Evolutionary conservation across 1,139 yeast species (phyloP), one percentile per base, ranked within the genome.

Genomic region (Pichia sp.): DNA sequence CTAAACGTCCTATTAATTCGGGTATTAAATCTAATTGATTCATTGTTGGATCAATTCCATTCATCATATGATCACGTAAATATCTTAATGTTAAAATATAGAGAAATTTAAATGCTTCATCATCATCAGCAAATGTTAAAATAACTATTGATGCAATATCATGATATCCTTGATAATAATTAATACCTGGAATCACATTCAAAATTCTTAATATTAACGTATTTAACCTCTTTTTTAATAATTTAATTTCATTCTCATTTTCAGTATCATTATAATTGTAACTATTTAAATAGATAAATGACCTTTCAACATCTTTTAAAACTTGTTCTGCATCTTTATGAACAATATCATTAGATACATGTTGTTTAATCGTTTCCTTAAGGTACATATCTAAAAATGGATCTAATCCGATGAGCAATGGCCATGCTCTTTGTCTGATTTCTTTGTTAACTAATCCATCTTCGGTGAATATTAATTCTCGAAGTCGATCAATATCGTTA

Each of bases 151-250:
- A 76, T 2, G 89, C 90, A 36, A 90, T 71, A 61, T 92, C 97
- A 66, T 92, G 97, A 62, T 77, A 88, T 0, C 98, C 98, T 66
- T 92, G 98, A 63, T 88, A 92, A 65, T 92, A 92, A 51, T 78
- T 71, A 42, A 90, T 69, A 8, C 66, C 59, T 0, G 90, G 90
- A 57, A 83, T 72, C 34, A 72, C 73, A 34, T 88, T 66, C 29
- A 92, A 69, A 2, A 88, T 70, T 30, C 72, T 69, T 10, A 76
- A 66, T 7, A 89, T 76, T 33, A 86, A 58, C 11, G 66, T 66
- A 9, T 67, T 66, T 37, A 87, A 68, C 29, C 74, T 60, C 6
- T 62, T 63, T 56, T 78, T 75, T 50, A 73, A 56, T 3, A 42
- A 25, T 5, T 28, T 33, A 32, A 50, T 4, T 34, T 58, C 58